A percentile compares a stretch with the other conserved stretches of the same genome.
Conservation (phyloP, 116 monocot genomes). For the Trichopus zeylanicus region DNA sequence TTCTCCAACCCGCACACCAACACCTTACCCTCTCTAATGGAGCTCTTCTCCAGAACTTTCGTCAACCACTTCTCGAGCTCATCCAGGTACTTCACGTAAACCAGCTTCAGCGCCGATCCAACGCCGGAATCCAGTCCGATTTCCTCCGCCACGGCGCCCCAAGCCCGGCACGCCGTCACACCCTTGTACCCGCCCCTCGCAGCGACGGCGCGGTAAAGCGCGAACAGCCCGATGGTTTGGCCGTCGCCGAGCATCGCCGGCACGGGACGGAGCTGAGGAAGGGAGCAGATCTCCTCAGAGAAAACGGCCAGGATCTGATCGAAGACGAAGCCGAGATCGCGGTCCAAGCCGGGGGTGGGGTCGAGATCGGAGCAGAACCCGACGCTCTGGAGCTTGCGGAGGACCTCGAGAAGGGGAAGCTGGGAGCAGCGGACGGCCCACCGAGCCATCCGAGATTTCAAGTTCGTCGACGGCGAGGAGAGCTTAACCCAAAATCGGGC, state of each 20-base stretch:
- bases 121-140: slow-evolving; percentile 23
- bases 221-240: slow-evolving; percentile 29
- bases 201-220: slow-evolving; percentile 34
- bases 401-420: slow-evolving; percentile 23
- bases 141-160: slow-evolving; percentile 39
- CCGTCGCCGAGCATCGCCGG: slow-evolving; percentile 49
- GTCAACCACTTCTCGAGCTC: slow-evolving; percentile 38
- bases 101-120: slow-evolving; percentile 45
- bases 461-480: background rate
- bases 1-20: background rate
- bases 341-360: background rate
- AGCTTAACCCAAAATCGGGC: too few relatives aligned
- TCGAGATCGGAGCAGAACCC: slow-evolving; percentile 50
- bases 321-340: slow-evolving; percentile 23
- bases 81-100: slow-evolving; percentile 52
- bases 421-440: background rate
- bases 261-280: slow-evolving; percentile 20
- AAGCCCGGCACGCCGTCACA: slow-evolving; percentile 23
- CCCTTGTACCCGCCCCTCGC: slow-evolving; percentile 35
- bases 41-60: slow-evolving; percentile 17
- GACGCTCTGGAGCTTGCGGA: slow-evolving; percentile 45
- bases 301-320: slow-evolving; percentile 40
- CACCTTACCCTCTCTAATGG: background rate
- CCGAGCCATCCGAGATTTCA: too few relatives aligned
- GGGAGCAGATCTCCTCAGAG: slow-evolving; percentile 21